Percentiles rank a stretch among this genome's conserved stretches.
Evolutionary conservation across 495 filamentous ascomycete species (phyloP).

Genomic region (Tuber magnatum): DNA sequence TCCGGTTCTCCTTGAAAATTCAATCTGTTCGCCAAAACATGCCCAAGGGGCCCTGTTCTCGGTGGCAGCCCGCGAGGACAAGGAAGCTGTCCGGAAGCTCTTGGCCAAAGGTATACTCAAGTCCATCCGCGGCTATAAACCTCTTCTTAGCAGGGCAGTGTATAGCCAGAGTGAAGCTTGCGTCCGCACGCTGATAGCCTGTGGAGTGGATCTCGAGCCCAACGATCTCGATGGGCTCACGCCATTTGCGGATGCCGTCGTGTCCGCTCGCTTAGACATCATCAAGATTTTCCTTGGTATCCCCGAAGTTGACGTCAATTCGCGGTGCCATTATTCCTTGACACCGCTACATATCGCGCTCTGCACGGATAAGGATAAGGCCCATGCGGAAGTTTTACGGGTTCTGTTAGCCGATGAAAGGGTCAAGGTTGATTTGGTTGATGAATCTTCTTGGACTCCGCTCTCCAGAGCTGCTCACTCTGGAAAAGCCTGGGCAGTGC

Average conservation of each 20-base stretch:
- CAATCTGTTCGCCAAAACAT: background rate
- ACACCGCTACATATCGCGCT: background rate
- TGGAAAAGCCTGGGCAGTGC: background rate
- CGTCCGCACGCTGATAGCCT: background rate
- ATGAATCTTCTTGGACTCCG: background rate
- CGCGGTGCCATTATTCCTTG: background rate
- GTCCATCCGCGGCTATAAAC: background rate
- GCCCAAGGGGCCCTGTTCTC: background rate
- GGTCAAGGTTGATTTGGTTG: background rate
- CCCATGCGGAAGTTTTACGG: background rate
- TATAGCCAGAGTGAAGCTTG: background rate
- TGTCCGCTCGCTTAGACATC: background rate
- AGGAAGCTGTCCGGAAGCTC: background rate
- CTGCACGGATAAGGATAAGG: background rate
- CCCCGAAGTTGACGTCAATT: background rate
- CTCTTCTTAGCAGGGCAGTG: background rate
- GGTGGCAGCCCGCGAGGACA: background rate
- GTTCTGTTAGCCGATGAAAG: background rate
- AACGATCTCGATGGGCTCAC: background rate
- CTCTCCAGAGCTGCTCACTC: background rate
- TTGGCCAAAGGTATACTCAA: background rate
- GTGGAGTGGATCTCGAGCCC: background rate
- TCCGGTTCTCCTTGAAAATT: background rate
- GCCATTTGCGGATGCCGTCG: background rate
- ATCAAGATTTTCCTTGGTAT: background rate